A percentile compares a stretch with the other conserved stretches of the same genome.
Evolutionary conservation across 768 basidiomycete species (phyloP).

Genomic region (Russula dissimulans): DNA sequence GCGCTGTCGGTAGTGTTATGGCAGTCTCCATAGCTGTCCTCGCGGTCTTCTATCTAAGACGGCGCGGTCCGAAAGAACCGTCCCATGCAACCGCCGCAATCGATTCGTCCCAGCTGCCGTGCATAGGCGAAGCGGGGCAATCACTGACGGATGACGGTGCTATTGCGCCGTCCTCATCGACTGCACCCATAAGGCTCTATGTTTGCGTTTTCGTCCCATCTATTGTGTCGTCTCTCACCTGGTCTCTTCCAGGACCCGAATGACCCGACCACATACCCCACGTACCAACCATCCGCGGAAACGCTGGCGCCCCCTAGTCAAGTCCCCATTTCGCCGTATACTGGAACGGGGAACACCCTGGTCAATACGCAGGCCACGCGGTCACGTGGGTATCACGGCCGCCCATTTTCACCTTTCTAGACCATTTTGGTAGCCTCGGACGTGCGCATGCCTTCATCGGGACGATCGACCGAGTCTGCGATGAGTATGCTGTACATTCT

Average conservation of each 20-base stretch:
- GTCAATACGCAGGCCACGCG: not conserved
- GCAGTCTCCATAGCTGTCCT: not conserved
- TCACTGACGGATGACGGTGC: not conserved
- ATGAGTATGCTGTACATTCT: too few relatives aligned
- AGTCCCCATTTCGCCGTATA: not conserved
- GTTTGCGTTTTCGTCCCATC: not conserved
- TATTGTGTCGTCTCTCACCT: too few relatives aligned
- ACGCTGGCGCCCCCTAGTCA: not conserved
- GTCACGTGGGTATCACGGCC: not conserved
- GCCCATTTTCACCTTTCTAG: not conserved
- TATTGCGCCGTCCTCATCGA: too few relatives aligned
- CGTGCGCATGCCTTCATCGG: too few relatives aligned
- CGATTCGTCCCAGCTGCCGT: not conserved
- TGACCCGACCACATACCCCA: constrained; percentile 1
- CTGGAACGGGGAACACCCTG: not conserved
- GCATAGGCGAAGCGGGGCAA: not conserved
- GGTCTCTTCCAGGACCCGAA: not conserved
- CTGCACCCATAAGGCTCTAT: not conserved
- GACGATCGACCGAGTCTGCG: too few relatives aligned
- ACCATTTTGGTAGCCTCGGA: too few relatives aligned
- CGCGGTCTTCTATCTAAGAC: not conserved
- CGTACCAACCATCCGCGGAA: not conserved
- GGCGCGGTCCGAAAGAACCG: not conserved
- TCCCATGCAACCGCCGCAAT: not conserved
- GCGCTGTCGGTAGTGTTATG: not conserved